These are phyloP conservation scores for Candida dendrica DNA, from an alignment of 805 yeast species.

Conservation along the genomic window DNA sequence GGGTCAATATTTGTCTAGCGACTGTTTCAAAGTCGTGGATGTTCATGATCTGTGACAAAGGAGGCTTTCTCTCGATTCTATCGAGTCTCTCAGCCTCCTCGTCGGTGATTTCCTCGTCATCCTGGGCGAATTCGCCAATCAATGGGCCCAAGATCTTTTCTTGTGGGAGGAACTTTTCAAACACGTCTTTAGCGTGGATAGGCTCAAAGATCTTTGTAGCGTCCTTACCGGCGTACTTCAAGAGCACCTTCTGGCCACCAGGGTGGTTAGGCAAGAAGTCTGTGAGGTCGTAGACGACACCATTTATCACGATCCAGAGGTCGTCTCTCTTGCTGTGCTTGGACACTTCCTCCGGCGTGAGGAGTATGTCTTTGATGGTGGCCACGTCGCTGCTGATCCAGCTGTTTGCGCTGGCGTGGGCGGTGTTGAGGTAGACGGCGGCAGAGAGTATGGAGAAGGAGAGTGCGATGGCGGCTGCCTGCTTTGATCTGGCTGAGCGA, in stretches of 20 bases:
- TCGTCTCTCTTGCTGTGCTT: constrained; percentile 36
- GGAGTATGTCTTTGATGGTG: constrained; percentile 1
- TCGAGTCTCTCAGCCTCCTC: constrained; percentile 37
- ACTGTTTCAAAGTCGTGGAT: constrained; percentile 81
- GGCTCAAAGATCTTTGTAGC: constrained; percentile 84
- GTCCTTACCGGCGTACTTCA: constrained; percentile 76
- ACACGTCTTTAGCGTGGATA: constrained; percentile 83
- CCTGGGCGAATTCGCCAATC: constrained; percentile 27
- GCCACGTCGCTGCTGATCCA: constrained; percentile 1
- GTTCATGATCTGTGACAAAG: constrained; percentile 62
- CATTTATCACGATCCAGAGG: constrained; percentile 83
- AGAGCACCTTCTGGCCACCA: constrained; percentile 65
- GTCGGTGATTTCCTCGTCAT: constrained; percentile 24
- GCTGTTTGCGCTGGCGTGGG: neutral
- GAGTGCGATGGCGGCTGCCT: too few species aligned
- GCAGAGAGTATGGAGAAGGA: too few species aligned
- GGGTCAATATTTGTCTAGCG: constrained; percentile 71
- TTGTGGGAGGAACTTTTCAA: constrained; percentile 51
- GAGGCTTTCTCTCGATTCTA: constrained; percentile 51
- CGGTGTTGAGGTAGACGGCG: neutral
- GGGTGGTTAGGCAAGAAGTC: constrained; percentile 75
- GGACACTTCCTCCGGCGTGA: constrained; percentile 21
- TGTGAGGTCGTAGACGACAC: constrained; percentile 72
- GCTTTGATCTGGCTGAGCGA: too few species aligned
- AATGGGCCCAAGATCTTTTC: constrained; percentile 60